Percentiles rank a stretch among this genome's conserved stretches.
Conservation (phyloP, 2,329 filamentous ascomycete genomes). For the Parastagonospora nodorum region DNA sequence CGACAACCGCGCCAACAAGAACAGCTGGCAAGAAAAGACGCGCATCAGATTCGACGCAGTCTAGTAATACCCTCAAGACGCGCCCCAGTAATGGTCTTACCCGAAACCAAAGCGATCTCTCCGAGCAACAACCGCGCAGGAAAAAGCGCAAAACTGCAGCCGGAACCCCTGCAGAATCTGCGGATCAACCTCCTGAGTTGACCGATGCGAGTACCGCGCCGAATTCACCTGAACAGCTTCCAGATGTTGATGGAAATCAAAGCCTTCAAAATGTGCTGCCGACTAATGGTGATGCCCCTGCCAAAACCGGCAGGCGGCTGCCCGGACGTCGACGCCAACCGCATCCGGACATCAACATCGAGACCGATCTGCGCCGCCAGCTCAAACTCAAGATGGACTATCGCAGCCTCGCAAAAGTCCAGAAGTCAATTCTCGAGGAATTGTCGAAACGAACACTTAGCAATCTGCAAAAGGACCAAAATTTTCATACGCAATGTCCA, state of each 20-base stretch:
- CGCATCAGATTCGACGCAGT: constrained; percentile 39
- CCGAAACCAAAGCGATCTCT: constrained; percentile 42
- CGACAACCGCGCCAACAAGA: constrained; percentile 24
- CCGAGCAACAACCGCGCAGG: constrained; percentile 41
- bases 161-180: constrained; percentile 27
- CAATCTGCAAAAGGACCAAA: constrained; percentile 60
- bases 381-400: constrained; percentile 70
- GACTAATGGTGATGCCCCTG: constrained; percentile 42
- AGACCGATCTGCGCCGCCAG: constrained; percentile 60
- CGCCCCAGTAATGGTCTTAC: constrained; percentile 41
- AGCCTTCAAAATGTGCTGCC: constrained; percentile 42
- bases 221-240: constrained; percentile 43
- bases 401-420: constrained; percentile 64
- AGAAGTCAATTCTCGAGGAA: constrained; percentile 70
- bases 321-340: constrained; percentile 54
- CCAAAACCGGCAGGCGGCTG: constrained; percentile 44
- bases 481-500: constrained; percentile 58
- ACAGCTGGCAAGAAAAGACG: constrained; percentile 38
- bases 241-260: constrained; percentile 38
- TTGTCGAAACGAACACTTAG: constrained; percentile 66
- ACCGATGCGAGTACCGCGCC: constrained; percentile 44
- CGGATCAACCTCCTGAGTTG: constrained; percentile 42
- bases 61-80: constrained; percentile 34
- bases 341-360: constrained; percentile 52
- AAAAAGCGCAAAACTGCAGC: constrained; percentile 42